These are phyloP conservation scores for Helenozyma baotianmanensis DNA, from an alignment of 805 yeast species.

Conservation along the genomic window DNA sequence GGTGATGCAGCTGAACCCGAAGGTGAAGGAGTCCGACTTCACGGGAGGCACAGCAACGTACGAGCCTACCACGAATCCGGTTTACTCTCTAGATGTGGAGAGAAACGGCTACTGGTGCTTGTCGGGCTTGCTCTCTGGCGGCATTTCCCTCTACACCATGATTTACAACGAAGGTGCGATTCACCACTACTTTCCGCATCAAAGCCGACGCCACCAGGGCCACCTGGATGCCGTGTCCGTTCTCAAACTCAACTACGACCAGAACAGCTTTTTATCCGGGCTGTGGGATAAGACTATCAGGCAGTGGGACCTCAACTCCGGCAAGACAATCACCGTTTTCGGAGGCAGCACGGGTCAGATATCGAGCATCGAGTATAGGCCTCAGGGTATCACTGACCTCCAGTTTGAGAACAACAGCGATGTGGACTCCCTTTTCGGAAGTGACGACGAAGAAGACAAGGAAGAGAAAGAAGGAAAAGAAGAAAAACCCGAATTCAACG, in stretches of 20 bases:
- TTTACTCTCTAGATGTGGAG: constrained; percentile 81
- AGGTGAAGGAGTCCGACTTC: constrained; percentile 33
- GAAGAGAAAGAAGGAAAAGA: constrained; percentile 8
- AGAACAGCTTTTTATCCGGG: constrained; percentile 69
- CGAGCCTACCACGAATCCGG: constrained; percentile 74
- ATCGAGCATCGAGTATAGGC: constrained; percentile 69
- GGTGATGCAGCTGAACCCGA: constrained; percentile 34
- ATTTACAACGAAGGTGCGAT: constrained; percentile 78
- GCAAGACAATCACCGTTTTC: constrained; percentile 47
- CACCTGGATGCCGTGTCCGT: constrained; percentile 78
- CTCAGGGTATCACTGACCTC: constrained; percentile 47
- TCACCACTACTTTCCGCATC: constrained; percentile 60
- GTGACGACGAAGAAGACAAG: constrained; percentile 30
- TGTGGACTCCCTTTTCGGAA: constrained; percentile 47
- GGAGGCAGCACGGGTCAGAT: constrained; percentile 70
- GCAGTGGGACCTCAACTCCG: constrained; percentile 84
- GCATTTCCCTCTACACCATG: constrained; percentile 78
- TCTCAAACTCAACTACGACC: constrained; percentile 55
- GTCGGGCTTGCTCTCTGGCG: constrained; percentile 80
- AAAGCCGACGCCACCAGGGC: constrained; percentile 24
- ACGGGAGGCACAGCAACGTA: constrained; percentile 35
- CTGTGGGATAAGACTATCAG: constrained; percentile 83
- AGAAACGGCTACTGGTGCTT: constrained; percentile 78
- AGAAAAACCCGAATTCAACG: constrained; percentile 6
- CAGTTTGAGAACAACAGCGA: constrained; percentile 28